A percentile compares a stretch with the other conserved stretches of the same genome.
phyloP scores from a whole-genome alignment of 306 rosid genomes.

The Acacia confusa region DNA sequence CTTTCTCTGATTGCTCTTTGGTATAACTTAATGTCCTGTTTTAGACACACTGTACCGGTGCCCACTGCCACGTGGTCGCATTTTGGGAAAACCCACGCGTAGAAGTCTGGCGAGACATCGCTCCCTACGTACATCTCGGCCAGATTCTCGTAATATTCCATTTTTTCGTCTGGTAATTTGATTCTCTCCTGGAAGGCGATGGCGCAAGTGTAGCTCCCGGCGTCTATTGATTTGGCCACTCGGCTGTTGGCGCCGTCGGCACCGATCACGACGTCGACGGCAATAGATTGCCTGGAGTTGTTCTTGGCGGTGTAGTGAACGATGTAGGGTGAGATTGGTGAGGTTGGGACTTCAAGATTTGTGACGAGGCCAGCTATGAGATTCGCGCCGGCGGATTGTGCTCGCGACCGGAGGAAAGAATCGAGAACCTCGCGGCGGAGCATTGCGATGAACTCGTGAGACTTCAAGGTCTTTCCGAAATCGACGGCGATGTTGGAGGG shows the following conservation, averaged over 20 bases:
- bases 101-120: constrained; percentile 94
- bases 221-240: constrained; percentile 72
- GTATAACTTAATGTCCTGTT: constrained; percentile 60
- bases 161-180: constrained; percentile 73
- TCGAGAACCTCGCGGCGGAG: constrained; percentile 92
- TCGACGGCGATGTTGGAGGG: constrained; percentile 90
- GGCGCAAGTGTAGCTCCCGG: constrained; percentile 72
- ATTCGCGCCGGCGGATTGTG: constrained; percentile 60
- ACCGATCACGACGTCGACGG: constrained; percentile 86
- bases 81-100: constrained; percentile 93
- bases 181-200: constrained; percentile 90
- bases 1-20: constrained; percentile 72
- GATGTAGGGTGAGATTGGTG: constrained; percentile 49
- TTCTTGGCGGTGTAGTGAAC: constrained; percentile 53
- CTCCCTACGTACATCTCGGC: constrained; percentile 85
- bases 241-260: constrained; percentile 92
- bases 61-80: constrained; percentile 99
- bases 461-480: constrained; percentile 72
- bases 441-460: constrained; percentile 86
- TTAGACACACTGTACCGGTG: constrained; percentile 72
- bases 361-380: constrained; percentile 69
- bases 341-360: constrained; percentile 51
- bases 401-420: constrained; percentile 81
- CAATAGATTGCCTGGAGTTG: constrained; percentile 35
- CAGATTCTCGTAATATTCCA: constrained; percentile 67